Evolutionary conservation across 1,284 basidiomycete genomes (phyloP), one percentile per base, ranked within the genome.

Genomic region (Marasmius fiardii): DNA sequence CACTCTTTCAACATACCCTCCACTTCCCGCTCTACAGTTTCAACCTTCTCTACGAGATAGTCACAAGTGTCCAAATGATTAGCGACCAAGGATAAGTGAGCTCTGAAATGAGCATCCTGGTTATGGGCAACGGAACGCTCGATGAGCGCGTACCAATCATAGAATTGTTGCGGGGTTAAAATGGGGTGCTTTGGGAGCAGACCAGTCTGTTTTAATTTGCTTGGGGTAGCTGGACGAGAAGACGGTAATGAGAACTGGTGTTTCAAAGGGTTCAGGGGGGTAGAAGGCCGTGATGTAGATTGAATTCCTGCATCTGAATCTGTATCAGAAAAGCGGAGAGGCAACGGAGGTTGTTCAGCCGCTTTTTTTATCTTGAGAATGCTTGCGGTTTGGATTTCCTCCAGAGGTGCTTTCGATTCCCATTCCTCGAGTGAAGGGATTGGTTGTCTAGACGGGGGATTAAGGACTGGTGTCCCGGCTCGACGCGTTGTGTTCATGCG

Each of bases 61-160:
- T 93, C 88, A 63, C 93, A 94, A 10, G 85, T 87, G 18, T 81
- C 81, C 21, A 94, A 72, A 67, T 95, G 86, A 18, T 82, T 82
- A 0, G 83, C 75, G 14, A 97, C 83, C 59, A 82, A 82, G 4
- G 82, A 81, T 20, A 95, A 80, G 68, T 96, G 91, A 1, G 87
- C 84, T 37, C 92, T 81, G 68, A 95, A 96, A 65, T 94, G 87
- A 3, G 90, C 84, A 65, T 97, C 95, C 65, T 96, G 94, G 59
- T 90, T 91, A 65, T 93, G 91, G 12, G 93, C 88, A 31, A 96
- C 91, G 1, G 88, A 89, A 18, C 90, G 79, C 60, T 96, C 93
- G 51, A 97, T 85, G 39, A 89, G 77, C 0, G 90, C 81, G 68
- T 94, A 95, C 88, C 93, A 96, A 72, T 97, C 95, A 66, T 95